Evolutionary conservation across 495 filamentous ascomycete species (phyloP), one percentile per base, ranked within the genome.

Genomic region (Entonaema liquescens): DNA sequence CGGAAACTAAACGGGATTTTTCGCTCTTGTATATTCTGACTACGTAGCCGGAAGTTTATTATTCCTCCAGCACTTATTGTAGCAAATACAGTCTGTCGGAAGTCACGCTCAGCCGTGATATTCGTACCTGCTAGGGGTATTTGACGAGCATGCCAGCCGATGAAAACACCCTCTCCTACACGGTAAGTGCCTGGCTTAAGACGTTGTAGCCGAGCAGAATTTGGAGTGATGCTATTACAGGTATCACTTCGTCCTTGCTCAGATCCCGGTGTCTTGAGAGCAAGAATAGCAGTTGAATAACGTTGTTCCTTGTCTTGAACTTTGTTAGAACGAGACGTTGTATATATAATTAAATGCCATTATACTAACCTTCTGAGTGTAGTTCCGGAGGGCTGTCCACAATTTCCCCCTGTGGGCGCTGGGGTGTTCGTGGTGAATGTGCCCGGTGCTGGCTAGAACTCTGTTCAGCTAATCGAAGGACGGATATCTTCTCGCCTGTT

Each of bases 121-220:
- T 70, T 70, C 26, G 26, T n/a, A 3, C 61, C 61, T 12, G 49
- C 47, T 9, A 59, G 9, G 1, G 21, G 17, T 26, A 65, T 1
- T 33, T 70, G 67, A 8, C 47, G 55, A 40, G 17, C 17, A 26
- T 60, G 44, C 54, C 61, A 70, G 11, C 67, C 61, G 31, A 70
- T 13, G 1, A 25, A 13, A 55, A 70, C 29, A 11, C 33, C 25
- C 61, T 63, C 47, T 9, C 61, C 60, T 17, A 36, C 19, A n/a
- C 17, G 11, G 40, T 64, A 70, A 47, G 67, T 60, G 15, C 55
- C 61, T 3, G 60, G 42, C 17, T 31, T 28, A 11, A 70, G 55
- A 47, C 44, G 60, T 17, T 56, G 60, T 15, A 56, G 13, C 17
- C 55, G 47, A 38, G 23, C 7, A 49, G 47, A 42, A 55, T 11